Evolutionary conservation across 768 basidiomycete species (phyloP).

Genomic region (Amanita pallidorosea): DNA sequence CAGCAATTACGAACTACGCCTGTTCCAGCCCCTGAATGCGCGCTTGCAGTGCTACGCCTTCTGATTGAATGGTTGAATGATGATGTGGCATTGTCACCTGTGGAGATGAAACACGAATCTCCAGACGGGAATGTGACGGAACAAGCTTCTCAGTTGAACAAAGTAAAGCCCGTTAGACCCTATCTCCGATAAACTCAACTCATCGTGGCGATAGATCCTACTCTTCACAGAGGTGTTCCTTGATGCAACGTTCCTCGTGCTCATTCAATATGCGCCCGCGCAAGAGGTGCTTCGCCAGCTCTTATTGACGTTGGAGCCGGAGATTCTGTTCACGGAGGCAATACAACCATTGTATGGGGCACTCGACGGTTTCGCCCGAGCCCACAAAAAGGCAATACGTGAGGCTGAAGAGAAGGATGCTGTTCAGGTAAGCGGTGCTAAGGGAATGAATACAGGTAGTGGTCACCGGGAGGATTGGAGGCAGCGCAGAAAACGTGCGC

Average conservation of each 20-base stretch:
- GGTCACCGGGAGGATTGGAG: constrained; percentile 34
- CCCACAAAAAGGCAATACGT: constrained; percentile 36
- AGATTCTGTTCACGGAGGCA: constrained; percentile 37
- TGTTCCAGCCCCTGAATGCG: neutral
- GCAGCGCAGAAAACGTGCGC: constrained; percentile 40
- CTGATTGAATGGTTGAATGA: constrained; percentile 16
- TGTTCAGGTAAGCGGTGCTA: constrained; percentile 14
- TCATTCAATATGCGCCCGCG: constrained; percentile 55
- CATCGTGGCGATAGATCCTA: constrained; percentile 30
- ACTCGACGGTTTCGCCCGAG: constrained; percentile 50
- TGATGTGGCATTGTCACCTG: constrained; percentile 26
- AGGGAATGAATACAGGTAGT: constrained; percentile 21
- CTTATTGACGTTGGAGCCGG: constrained; percentile 40
- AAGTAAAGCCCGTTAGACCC: constrained; percentile 19
- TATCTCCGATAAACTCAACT: neutral
- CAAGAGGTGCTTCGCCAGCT: constrained; percentile 41
- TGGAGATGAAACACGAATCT: constrained; percentile 14
- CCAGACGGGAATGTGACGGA: constrained; percentile 13
- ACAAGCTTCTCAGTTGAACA: constrained; percentile 29
- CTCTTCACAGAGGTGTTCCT: constrained; percentile 54
- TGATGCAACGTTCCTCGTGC: constrained; percentile 59
- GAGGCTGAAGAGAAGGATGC: constrained; percentile 22
- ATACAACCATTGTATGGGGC: constrained; percentile 49
- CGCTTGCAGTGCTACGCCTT: neutral
- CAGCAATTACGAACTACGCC: neutral